A percentile compares a stretch with the other conserved stretches of the same genome.
Conservation (phyloP, 495 filamentous ascomycete genomes). For the Hypoxylon fuscum region DNA sequence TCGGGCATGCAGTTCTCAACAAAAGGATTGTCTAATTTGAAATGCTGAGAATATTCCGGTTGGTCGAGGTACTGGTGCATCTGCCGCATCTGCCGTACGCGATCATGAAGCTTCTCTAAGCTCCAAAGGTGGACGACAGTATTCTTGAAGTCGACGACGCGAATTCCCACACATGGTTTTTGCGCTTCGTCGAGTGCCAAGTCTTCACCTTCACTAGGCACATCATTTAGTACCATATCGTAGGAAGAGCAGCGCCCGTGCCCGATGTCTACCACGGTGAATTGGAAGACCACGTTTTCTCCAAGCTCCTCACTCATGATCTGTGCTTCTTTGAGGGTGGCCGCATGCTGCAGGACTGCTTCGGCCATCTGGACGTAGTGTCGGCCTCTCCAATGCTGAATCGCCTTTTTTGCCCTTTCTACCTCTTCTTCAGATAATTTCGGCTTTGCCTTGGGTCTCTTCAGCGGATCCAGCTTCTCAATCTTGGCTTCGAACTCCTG, state of each 20-base stretch:
- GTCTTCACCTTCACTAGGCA: constrained; percentile 88
- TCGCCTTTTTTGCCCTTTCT: constrained; percentile 68
- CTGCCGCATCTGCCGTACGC: constrained; percentile 91
- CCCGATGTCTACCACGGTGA: constrained; percentile 87
- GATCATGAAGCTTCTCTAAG: constrained; percentile 85
- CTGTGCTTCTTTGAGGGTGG: constrained; percentile 91
- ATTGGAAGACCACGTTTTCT: constrained; percentile 94
- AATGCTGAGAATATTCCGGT: constrained; percentile 89
- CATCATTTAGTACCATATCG: constrained; percentile 92
- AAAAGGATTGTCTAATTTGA: constrained; percentile 84
- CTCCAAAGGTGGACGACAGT: constrained; percentile 93
- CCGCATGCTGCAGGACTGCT: constrained; percentile 84
- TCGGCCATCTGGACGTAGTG: constrained; percentile 97
- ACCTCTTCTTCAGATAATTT: constrained; percentile 76
- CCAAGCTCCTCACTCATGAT: constrained; percentile 98
- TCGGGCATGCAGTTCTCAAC: constrained; percentile 87
- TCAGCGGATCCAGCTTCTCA: constrained; percentile 58
- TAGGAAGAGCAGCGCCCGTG: constrained; percentile 92
- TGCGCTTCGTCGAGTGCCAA: constrained; percentile 78
- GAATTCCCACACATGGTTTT: constrained; percentile 91
- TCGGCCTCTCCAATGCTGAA: constrained; percentile 81
- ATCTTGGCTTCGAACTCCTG: constrained; percentile 76
- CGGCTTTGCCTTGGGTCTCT: constrained; percentile 62
- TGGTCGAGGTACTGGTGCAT: constrained; percentile 96
- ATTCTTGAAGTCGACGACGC: constrained; percentile 92